A percentile compares a stretch with the other conserved stretches of the same genome.
phyloP scores from a whole-genome alignment of 2,329 filamentous ascomycete genomes.

The Penicillium corylophilum region DNA sequence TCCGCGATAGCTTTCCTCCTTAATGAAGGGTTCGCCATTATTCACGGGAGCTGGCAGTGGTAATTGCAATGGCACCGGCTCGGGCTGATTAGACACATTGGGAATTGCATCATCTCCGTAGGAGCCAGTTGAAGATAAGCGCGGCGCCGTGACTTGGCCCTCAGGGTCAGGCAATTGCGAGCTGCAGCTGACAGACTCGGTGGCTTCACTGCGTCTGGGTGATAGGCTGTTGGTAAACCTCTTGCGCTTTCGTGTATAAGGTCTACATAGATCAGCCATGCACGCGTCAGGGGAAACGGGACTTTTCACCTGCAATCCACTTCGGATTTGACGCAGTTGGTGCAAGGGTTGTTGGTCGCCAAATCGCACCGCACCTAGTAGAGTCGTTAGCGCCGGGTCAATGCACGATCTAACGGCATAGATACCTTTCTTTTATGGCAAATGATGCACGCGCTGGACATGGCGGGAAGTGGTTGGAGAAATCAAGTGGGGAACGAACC shows the following conservation, averaged over 20 bases:
- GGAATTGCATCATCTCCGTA: conserved; percentile 3
- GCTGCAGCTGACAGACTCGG: conserved; percentile 20
- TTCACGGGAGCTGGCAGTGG: neutral
- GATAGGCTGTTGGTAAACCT: conserved; percentile 39
- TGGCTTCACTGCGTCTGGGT: conserved; percentile 13
- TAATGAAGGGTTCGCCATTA: conserved; percentile 21
- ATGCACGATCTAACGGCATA: conserved; percentile 10
- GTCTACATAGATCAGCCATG: conserved; percentile 13
- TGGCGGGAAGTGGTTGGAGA: conserved; percentile 16
- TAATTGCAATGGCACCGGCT: neutral
- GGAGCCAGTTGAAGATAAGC: conserved; percentile 6
- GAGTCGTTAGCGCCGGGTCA: conserved; percentile 11
- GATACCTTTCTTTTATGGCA: conserved; percentile 46
- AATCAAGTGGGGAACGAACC: conserved; percentile 11
- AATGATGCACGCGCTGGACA: conserved; percentile 37
- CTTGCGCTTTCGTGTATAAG: conserved; percentile 31
- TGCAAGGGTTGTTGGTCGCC: conserved; percentile 27
- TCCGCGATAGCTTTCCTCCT: conserved; percentile 29
- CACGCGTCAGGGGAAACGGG: neutral
- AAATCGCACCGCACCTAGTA: conserved; percentile 28
- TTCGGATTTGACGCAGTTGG: conserved; percentile 25
- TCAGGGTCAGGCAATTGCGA: conserved; percentile 18
- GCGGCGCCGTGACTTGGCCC: conserved; percentile 1
- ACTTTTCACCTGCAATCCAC: conserved; percentile 26
- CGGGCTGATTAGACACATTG: neutral